A percentile compares a stretch with the other conserved stretches of the same genome.
Conservation (phyloP, 495 filamentous ascomycete genomes). For the Hypomontagnella submonticulosa region DNA sequence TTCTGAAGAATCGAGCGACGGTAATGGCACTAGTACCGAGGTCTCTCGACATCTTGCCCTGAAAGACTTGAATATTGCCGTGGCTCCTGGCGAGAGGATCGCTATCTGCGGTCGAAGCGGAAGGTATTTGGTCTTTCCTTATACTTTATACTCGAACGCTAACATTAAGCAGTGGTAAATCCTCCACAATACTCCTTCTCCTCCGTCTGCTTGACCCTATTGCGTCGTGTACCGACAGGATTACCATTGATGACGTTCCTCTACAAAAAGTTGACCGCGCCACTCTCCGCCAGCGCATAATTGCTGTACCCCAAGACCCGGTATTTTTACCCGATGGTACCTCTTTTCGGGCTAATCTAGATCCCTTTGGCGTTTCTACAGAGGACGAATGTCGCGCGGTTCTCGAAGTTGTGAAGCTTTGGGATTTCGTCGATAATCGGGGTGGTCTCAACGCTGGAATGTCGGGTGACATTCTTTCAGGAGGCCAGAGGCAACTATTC, state of each 20-base stretch:
- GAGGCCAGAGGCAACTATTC: constrained; percentile 73
- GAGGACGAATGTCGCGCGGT: constrained; percentile 57
- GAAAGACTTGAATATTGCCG: constrained; percentile 42
- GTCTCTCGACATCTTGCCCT: constrained; percentile 26
- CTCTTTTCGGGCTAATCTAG: constrained; percentile 55
- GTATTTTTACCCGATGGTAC: constrained; percentile 64
- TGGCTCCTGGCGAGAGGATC: constrained; percentile 40
- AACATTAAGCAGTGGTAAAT: constrained; percentile 51
- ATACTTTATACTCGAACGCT: background rate
- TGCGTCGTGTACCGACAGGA: constrained; percentile 39
- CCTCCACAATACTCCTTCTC: constrained; percentile 51
- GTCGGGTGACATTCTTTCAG: constrained; percentile 62
- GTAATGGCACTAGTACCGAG: background rate
- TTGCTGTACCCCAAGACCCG: constrained; percentile 67
- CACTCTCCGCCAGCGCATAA: constrained; percentile 41
- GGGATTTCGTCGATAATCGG: constrained; percentile 59
- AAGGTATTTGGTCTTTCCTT: constrained; percentile 11
- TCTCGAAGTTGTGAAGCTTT: constrained; percentile 62
- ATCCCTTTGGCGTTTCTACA: constrained; percentile 49
- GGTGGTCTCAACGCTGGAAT: constrained; percentile 65
- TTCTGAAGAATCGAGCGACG: background rate
- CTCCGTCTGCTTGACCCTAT: constrained; percentile 51
- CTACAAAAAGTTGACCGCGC: constrained; percentile 45
- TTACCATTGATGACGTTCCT: constrained; percentile 58
- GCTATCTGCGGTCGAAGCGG: constrained; percentile 37